phyloP scores from a whole-genome alignment of 2,329 filamentous ascomycete species.

The Aspergillus flavus region DNA sequence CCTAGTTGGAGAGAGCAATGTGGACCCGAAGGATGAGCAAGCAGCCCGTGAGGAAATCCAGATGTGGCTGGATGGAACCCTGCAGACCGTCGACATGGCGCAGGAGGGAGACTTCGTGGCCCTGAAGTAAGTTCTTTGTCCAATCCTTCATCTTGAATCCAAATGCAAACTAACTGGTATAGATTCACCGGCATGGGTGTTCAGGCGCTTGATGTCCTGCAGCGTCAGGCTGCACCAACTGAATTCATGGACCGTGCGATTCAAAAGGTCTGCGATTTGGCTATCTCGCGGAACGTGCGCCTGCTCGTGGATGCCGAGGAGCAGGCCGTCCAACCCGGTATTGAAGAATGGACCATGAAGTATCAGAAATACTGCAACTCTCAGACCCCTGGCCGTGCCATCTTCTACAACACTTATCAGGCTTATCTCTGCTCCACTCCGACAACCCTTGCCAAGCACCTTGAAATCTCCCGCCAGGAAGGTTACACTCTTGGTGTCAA shows the following conservation, averaged over 20 bases:
- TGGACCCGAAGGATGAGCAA: constrained; percentile 32
- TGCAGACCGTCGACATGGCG: constrained; percentile 57
- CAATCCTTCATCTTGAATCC: neutral
- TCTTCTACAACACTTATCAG: constrained; percentile 60
- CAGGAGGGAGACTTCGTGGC: constrained; percentile 55
- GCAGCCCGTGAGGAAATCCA: constrained; percentile 38
- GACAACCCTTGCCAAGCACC: constrained; percentile 48
- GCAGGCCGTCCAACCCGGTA: constrained; percentile 53
- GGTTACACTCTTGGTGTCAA: constrained; percentile 57
- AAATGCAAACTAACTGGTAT: constrained; percentile 6
- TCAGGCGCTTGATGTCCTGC: constrained; percentile 45
- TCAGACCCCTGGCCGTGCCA: constrained; percentile 47
- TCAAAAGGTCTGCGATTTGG: constrained; percentile 46
- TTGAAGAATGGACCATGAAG: constrained; percentile 56
- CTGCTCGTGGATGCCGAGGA: constrained; percentile 59
- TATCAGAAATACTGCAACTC: constrained; percentile 57
- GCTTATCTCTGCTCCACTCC: constrained; percentile 55
- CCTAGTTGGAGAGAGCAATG: constrained; percentile 50
- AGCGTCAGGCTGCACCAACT: constrained; percentile 43
- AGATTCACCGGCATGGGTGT: constrained; percentile 54
- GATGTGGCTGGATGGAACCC: constrained; percentile 55
- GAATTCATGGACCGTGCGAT: constrained; percentile 46
- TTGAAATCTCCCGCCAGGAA: constrained; percentile 49
- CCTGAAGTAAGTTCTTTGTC: constrained; percentile 47
- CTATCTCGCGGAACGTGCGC: constrained; percentile 46